A percentile compares a stretch with the other conserved stretches of the same genome.
These are phyloP conservation scores for Xylariaceae sp. DNA, from an alignment of 2,329 filamentous ascomycete species.

Conservation along the genomic window DNA sequence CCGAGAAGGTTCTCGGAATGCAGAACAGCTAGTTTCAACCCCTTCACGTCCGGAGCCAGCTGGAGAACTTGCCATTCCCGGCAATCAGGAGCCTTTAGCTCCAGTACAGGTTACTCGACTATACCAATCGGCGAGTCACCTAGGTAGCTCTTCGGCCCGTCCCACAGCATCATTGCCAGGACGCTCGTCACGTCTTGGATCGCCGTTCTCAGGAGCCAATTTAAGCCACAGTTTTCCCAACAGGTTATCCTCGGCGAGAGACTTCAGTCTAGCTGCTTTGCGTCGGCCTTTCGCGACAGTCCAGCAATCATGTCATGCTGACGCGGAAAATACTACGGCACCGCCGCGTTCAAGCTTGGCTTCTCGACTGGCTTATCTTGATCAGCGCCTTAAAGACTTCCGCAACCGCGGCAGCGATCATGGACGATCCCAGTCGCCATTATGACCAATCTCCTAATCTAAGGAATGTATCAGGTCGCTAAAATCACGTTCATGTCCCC, in stretches of 20 bases:
- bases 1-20: conserved; percentile 25
- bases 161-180: conserved; percentile 20
- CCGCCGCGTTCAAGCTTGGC: conserved; percentile 41
- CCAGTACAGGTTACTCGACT: too few species aligned
- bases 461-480: too few species aligned
- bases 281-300: conserved; percentile 57
- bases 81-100: too few species aligned
- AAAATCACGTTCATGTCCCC: conserved; percentile 7
- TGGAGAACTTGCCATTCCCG: too few species aligned
- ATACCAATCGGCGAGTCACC: too few species aligned
- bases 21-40: neutral
- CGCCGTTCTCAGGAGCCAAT: conserved; percentile 52
- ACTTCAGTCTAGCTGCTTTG: conserved; percentile 43
- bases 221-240: conserved; percentile 62
- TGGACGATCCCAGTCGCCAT: conserved; percentile 50
- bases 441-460: conserved; percentile 30
- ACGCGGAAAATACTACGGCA: conserved; percentile 30
- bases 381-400: conserved; percentile 56
- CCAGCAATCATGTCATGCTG: conserved; percentile 43
- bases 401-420: conserved; percentile 42
- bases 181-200: conserved; percentile 53
- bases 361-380: conserved; percentile 55
- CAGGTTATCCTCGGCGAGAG: conserved; percentile 47
- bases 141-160: too few species aligned
- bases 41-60: too few species aligned